Base-by-base conservation (phyloP, 257 asterid genomes). In the Solanum neorickii region DNA sequence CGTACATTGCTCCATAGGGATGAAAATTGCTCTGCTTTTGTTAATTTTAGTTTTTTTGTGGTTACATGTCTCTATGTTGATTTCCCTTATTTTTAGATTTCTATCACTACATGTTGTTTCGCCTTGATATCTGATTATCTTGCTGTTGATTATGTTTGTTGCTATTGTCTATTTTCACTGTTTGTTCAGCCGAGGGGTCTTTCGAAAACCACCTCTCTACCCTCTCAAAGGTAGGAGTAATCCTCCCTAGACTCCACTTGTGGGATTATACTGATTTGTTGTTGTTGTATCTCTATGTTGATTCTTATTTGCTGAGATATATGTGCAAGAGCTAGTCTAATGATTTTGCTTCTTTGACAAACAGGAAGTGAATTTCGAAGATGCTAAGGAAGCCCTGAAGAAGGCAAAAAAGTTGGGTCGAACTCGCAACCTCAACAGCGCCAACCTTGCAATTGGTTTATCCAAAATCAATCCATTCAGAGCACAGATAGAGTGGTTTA, bases 401-500 rank as follows among this genome's bases (percentile, higher is more conserved):
- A 84, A 80, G 93, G 95, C 96, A 27, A 93, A 96, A 65, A 93
- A 93, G 39, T 68, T 88, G 87, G 98, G 98, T 37, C 90, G 94
- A 72, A 93, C 92, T 37, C 94, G 95, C 86, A 95, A 90, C 90
- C 90, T 95, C 9, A 95, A 94, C 93, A 92, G 91, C 14, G 99
- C 99, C 3, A 93, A 89, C 86, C 95, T 96, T 87, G 94, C 98
- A 2, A 92, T 91, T 56, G 89, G 87, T 80, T 89, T 96, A 42
- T 86, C 94, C 33, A 94, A 92, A 89, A 90, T 92, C 86, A 93
- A 89, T 44, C 95, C 97, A 12, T 93, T 93, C 7, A 86, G 97
- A 87, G 97, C 97, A 59, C 96, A 96, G 82, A 92, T 96, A 73
- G 98, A 95, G 90, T 95, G 98, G 98, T 96, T 92, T 69, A 93